Percentiles rank a stretch among this genome's conserved stretches.
Evolutionary conservation across 768 basidiomycete species (phyloP).

Genomic region (Phaeolepiota aurea): DNA sequence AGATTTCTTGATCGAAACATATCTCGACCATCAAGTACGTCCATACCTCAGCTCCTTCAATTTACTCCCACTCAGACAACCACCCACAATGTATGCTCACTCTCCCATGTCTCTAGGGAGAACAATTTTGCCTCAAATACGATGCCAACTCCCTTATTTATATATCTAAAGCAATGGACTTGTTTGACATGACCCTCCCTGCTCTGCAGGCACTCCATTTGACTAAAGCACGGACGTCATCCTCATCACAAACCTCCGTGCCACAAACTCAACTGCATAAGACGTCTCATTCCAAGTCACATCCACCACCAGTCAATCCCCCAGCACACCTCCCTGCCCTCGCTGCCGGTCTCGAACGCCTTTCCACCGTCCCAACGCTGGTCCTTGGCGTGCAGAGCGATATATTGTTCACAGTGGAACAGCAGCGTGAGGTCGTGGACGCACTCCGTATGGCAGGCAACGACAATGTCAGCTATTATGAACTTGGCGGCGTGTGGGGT

Average conservation of each 20-base stretch:
- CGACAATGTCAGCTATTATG: conserved; percentile 85
- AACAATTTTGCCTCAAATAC: conserved; percentile 96
- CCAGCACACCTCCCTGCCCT: conserved; percentile 72
- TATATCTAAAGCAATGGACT: conserved; percentile 98
- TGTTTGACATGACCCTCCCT: conserved; percentile 88
- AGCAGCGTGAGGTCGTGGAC: conserved; percentile 91
- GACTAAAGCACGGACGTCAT: conserved; percentile 14
- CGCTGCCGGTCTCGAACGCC: conserved; percentile 67
- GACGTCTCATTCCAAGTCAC: conserved; percentile 56
- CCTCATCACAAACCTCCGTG: conserved; percentile 12
- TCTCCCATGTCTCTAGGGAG: conserved; percentile 69
- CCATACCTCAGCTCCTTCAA: conserved; percentile 32
- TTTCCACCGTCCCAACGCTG: conserved; percentile 71
- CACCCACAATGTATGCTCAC: too few relatives aligned
- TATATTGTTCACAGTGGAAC: conserved; percentile 94
- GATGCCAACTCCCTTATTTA: conserved; percentile 99
- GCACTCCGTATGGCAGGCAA: conserved; percentile 90
- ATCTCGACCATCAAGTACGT: conserved; percentile 91
- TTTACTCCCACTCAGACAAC: background rate
- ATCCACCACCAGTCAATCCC: conserved; percentile 64
- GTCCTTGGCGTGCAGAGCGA: conserved; percentile 95
- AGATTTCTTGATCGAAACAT: conserved; percentile 97
- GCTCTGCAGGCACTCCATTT: conserved; percentile 67
- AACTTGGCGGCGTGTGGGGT: conserved; percentile 98
- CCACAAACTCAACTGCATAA: conserved; percentile 15